These are phyloP conservation scores for Kockovaella imperatae DNA, from an alignment of 768 basidiomycete species.

Conservation along the genomic window DNA sequence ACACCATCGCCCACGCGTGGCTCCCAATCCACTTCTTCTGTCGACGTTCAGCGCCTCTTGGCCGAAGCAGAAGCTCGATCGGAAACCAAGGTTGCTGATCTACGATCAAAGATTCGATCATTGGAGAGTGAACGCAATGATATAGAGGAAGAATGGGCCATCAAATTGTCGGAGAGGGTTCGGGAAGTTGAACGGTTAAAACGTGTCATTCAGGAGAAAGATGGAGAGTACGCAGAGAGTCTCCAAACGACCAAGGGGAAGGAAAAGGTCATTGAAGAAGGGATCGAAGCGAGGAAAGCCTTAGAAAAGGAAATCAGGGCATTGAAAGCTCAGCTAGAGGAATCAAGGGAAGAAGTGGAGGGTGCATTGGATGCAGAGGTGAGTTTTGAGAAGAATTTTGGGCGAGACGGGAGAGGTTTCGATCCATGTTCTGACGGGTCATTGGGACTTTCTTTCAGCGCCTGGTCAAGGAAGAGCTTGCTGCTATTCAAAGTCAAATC, in stretches of 20 bases:
- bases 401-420: not conserved
- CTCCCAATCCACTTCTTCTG: constrained; percentile 8
- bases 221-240: constrained; percentile 56
- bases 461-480: constrained; percentile 45
- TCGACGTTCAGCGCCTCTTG: constrained; percentile 54
- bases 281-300: constrained; percentile 44
- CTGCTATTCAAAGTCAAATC: constrained; percentile 22
- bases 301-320: constrained; percentile 45
- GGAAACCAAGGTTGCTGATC: constrained; percentile 65
- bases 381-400: constrained; percentile 5
- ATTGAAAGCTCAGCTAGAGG: constrained; percentile 45
- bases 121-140: constrained; percentile 80
- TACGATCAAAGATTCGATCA: constrained; percentile 56
- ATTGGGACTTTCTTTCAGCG: constrained; percentile 43
- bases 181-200: constrained; percentile 70
- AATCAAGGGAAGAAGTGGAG: constrained; percentile 47
- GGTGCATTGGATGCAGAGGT: constrained; percentile 49
- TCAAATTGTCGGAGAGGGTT: constrained; percentile 68
- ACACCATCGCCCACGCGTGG: not conserved
- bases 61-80: constrained; percentile 67
- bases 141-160: constrained; percentile 80
- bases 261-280: constrained; percentile 53
- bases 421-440: not conserved
- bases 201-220: constrained; percentile 55
- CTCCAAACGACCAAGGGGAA: constrained; percentile 48